These are phyloP conservation scores for Dothistroma septosporum DNA, from an alignment of 2,329 filamentous ascomycete genomes.

Conservation along the genomic window DNA sequence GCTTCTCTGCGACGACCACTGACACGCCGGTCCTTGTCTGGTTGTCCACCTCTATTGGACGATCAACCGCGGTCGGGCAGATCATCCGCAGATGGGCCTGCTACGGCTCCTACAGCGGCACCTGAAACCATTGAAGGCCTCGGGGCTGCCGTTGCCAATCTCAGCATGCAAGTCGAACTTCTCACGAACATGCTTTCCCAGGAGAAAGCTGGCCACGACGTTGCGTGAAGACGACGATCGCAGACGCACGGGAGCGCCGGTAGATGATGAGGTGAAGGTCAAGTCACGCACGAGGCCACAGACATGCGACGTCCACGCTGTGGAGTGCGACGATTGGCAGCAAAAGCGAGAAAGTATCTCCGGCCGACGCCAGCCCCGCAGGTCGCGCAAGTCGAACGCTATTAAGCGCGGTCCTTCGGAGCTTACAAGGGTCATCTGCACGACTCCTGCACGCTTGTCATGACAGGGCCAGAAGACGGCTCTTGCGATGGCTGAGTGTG, in stretches of 20 bases:
- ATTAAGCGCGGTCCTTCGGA: constrained; percentile 12
- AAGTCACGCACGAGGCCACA: constrained; percentile 6
- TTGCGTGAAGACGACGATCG: constrained; percentile 5
- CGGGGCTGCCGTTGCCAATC: constrained; percentile 21
- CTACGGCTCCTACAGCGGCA: constrained; percentile 13
- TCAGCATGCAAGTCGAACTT: constrained; percentile 21
- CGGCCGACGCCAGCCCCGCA: constrained; percentile 1
- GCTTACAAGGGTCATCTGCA: constrained; percentile 3
- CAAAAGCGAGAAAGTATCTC: neutral
- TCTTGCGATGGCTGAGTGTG: constrained; percentile 6
- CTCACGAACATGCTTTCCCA: constrained; percentile 18
- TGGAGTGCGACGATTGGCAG: constrained; percentile 7
- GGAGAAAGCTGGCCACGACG: constrained; percentile 6
- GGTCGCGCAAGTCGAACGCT: constrained; percentile 7
- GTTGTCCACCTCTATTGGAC: constrained; percentile 16
- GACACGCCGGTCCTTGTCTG: constrained; percentile 17
- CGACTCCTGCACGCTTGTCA: constrained; percentile 2
- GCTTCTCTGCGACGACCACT: constrained; percentile 19
- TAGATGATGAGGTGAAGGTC: constrained; percentile 8
- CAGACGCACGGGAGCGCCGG: constrained; percentile 11
- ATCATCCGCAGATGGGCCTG: constrained; percentile 13
- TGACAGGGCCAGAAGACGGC: neutral
- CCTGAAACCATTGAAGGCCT: constrained; percentile 20
- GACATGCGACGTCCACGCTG: constrained; percentile 9
- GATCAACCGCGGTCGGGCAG: constrained; percentile 19